Percentiles rank a stretch among this genome's conserved stretches.
Conservation (phyloP, 208 protist species). For the Trichomonas vaginalis region DNA sequence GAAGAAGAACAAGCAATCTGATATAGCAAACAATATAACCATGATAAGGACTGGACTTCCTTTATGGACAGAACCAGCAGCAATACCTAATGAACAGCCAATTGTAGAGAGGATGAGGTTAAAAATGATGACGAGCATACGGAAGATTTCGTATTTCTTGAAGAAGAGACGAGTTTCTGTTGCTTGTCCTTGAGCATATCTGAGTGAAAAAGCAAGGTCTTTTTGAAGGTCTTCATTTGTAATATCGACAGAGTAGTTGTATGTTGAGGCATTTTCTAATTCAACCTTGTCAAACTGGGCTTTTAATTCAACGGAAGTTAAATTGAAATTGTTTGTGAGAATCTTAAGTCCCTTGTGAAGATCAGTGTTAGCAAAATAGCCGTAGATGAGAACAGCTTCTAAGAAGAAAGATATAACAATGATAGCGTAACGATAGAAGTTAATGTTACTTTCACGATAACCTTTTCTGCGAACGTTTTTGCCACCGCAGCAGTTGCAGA, state of each 20-base stretch:
- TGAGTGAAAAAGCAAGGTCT: neutral
- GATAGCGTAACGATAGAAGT: neutral
- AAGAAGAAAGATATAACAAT: neutral
- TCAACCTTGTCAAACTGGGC: neutral
- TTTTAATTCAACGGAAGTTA: neutral
- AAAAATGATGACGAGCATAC: neutral
- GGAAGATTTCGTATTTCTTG: neutral
- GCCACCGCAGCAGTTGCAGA: slow-evolving; percentile 20
- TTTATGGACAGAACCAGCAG: neutral
- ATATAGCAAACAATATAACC: neutral
- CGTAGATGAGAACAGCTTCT: neutral
- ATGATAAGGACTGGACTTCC: neutral
- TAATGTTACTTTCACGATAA: neutral
- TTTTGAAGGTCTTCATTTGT: neutral
- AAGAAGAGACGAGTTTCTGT: neutral
- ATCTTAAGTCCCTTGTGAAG: neutral
- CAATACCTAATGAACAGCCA: neutral
- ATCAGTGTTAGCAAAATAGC: slow-evolving; percentile 20
- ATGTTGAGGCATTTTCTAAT: neutral
- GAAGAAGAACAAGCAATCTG: neutral
- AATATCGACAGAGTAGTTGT: neutral
- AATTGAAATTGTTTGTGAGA: neutral
- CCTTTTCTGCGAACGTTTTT: neutral
- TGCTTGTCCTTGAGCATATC: neutral
- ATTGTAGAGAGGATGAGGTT: neutral